Base-by-base conservation (phyloP, 371 early-diverging fungal genomes). In the Saksenaea vasiformis region DNA sequence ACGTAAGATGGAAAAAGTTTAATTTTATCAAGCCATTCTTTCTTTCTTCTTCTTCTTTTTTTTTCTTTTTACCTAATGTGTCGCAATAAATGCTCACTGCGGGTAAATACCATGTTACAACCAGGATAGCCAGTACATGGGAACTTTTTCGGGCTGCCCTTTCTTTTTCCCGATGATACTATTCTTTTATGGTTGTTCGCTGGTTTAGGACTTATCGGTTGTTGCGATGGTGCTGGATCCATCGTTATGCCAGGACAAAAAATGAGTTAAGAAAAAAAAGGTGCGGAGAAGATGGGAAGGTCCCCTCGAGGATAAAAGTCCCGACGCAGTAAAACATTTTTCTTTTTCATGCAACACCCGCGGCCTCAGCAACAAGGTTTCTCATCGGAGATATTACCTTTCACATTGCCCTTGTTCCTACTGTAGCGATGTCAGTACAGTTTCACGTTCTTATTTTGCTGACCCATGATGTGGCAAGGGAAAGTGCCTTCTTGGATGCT, bases 91-190 rank as follows among this genome's bases (percentile, higher is more conserved):
- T 83, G 83, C 34, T 83, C 83, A 37, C 80, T 80, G 44, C 83
- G 72, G 26, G 83, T 78, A 58, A 83, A 83, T 1, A 83, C 79
- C 83, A 83, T 83, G 28, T 77, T 75, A 44, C 83, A 83, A 37
- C 77, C 72, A 35, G 79, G 79, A 60, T 73, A 83, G 11, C 80
- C 83, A 39, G 79, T 78, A 58, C 83, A 83, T 54, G 70, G 77
- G 57, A 83, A 83, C 37, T 73, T 61, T 56, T 80, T 83, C 35
- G 80, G 79, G 38, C 62, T 61, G 14, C 60, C 57, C 27, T 67
- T 64, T 38, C 44, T 34, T 31, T 38, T 11, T 37, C 54, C 39
- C n/a, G 15, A 14, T 39, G 39, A 39, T 11, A 11, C 15, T n/a
- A 39, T 39, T 14, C n/a, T n/a, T 39, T 39, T 39, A 11, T 39